Evolutionary conservation across 2,329 filamentous ascomycete species (phyloP).

Genomic region (Fusarium dlaminii): DNA sequence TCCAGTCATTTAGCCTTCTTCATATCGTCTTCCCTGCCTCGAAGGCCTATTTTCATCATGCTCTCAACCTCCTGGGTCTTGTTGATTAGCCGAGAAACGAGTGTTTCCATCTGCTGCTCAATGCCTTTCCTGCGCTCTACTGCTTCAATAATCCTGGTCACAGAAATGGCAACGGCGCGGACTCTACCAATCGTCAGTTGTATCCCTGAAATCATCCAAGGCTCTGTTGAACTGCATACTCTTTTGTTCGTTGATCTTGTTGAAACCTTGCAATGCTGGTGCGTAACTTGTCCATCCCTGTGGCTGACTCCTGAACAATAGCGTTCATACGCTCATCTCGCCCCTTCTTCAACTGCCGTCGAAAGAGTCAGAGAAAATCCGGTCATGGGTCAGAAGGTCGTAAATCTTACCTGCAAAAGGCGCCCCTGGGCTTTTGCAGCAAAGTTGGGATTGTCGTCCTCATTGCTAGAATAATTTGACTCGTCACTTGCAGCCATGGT

Average conservation of each 20-base stretch:
- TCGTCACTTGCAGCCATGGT: slow-evolving; percentile 29
- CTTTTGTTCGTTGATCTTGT: slow-evolving; percentile 36
- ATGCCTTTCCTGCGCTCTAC: slow-evolving; percentile 40
- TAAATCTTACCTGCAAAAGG: slow-evolving; percentile 36
- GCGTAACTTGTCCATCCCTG: slow-evolving; percentile 41
- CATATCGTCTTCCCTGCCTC: slow-evolving; percentile 41
- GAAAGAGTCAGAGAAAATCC: not conserved
- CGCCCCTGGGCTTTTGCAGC: slow-evolving; percentile 42
- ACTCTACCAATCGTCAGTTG: slow-evolving; percentile 21
- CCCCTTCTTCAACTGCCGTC: slow-evolving; percentile 43
- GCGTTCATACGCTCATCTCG: slow-evolving; percentile 41
- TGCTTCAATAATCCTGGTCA: slow-evolving; percentile 33
- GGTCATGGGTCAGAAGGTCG: accelerated
- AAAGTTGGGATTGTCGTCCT: slow-evolving; percentile 37
- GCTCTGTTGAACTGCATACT: slow-evolving; percentile 22
- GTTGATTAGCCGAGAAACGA: slow-evolving; percentile 33
- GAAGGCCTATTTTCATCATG: slow-evolving; percentile 45
- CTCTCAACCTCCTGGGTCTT: slow-evolving; percentile 39
- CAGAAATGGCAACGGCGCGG: slow-evolving; percentile 12
- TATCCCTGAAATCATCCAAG: not conserved
- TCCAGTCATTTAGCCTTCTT: not conserved
- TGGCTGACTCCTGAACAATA: slow-evolving; percentile 36
- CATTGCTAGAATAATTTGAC: slow-evolving; percentile 24
- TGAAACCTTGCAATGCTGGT: slow-evolving; percentile 32
- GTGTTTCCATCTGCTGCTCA: slow-evolving; percentile 42